Conservation (phyloP, 495 filamentous ascomycete genomes). For the Cetradonia linearis region DNA sequence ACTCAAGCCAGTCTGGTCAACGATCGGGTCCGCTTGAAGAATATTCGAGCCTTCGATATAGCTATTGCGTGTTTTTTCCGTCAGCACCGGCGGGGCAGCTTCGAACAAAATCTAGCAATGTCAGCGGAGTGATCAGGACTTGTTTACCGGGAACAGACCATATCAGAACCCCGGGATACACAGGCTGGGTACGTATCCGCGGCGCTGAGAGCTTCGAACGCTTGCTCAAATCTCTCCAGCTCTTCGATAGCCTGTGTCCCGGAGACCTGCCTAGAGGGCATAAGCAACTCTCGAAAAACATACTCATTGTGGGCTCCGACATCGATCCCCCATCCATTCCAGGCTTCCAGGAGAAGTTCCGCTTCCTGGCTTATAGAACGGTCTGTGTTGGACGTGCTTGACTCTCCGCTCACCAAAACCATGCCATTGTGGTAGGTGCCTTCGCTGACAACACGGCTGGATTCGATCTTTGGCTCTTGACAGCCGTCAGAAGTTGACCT, state of each 20-base stretch:
- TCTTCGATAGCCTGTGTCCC: not conserved
- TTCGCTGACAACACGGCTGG: constrained; percentile 70
- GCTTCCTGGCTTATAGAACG: constrained; percentile 33
- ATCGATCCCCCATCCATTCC: constrained; percentile 46
- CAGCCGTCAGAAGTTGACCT: constrained; percentile 62
- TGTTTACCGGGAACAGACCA: not conserved
- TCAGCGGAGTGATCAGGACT: not conserved
- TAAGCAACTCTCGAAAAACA: not conserved
- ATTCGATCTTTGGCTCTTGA: constrained; percentile 52
- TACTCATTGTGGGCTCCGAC: constrained; percentile 9
- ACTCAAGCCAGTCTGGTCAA: constrained; percentile 35
- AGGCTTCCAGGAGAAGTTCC: constrained; percentile 43
- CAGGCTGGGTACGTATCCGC: constrained; percentile 18
- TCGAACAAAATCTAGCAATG: constrained; percentile 37
- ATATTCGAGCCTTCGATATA: constrained; percentile 53
- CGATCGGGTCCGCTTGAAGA: constrained; percentile 41
- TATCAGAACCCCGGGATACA: constrained; percentile 10
- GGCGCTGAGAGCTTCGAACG: constrained; percentile 20
- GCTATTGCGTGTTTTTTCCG: constrained; percentile 50
- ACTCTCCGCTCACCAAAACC: constrained; percentile 62
- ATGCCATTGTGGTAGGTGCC: constrained; percentile 67
- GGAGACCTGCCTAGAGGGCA: not conserved
- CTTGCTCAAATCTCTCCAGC: constrained; percentile 10
- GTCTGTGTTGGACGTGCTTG: constrained; percentile 20
- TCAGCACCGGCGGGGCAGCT: constrained; percentile 46